A percentile compares a stretch with the other conserved stretches of the same genome.
Conservation (phyloP, 2,329 filamentous ascomycete species). For the Phaeophleospora eucalypticola region DNA sequence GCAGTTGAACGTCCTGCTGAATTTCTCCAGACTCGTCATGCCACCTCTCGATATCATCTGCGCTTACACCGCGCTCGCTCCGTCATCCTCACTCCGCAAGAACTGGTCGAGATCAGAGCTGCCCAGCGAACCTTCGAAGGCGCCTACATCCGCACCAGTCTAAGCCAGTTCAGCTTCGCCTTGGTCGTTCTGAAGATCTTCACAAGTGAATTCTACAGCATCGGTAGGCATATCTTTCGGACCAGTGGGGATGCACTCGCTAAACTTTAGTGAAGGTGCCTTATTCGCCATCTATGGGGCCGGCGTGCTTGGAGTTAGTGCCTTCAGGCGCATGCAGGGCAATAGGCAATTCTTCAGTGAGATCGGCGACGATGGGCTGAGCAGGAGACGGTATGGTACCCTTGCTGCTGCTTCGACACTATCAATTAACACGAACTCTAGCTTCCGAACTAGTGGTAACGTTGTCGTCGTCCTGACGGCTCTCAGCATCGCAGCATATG, state of each 20-base stretch:
- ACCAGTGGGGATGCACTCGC: no score
- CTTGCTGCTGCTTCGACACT: no score
- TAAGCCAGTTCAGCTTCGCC: constrained; percentile 92
- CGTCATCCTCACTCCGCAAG: constrained; percentile 73
- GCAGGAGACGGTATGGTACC: constrained; percentile 43
- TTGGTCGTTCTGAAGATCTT: constrained; percentile 96
- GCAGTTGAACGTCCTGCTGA: background rate
- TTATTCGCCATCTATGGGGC: constrained; percentile 89
- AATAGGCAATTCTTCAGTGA: constrained; percentile 87
- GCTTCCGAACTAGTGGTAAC: constrained; percentile 63
- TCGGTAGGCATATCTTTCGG: no score
- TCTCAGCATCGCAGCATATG: constrained; percentile 59
- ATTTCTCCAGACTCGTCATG: constrained; percentile 50
- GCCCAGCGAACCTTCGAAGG: constrained; percentile 96
- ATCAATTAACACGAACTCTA: no score
- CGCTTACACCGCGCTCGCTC: constrained; percentile 80
- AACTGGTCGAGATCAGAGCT: constrained; percentile 90
- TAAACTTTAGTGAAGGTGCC: constrained; percentile 45
- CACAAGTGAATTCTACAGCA: constrained; percentile 91
- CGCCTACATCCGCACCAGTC: constrained; percentile 89
- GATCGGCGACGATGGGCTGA: constrained; percentile 56
- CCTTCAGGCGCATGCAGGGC: constrained; percentile 84
- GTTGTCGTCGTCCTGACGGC: constrained; percentile 60
- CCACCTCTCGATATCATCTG: constrained; percentile 70
- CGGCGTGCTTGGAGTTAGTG: constrained; percentile 74